A percentile compares a stretch with the other conserved stretches of the same genome.
Conservation (phyloP, 2,329 filamentous ascomycete species). For the Penicillium freii region DNA sequence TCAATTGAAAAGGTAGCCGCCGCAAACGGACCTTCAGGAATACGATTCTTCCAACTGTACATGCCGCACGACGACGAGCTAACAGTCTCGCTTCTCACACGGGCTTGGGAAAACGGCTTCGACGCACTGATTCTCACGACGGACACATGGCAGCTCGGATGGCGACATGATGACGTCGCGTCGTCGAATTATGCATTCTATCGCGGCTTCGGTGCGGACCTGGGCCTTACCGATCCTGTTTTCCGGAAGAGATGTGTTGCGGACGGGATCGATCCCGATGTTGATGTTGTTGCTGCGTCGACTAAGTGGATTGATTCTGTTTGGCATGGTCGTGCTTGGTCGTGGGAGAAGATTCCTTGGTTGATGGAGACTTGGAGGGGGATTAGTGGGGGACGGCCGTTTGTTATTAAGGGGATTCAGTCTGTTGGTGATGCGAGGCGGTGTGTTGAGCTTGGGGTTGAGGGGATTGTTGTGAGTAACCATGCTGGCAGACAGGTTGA, state of each 20-base stretch:
- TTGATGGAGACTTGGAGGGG: conserved; percentile 57
- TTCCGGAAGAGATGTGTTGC: conserved; percentile 56
- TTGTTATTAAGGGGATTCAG: conserved; percentile 69
- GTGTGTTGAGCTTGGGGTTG: conserved; percentile 59
- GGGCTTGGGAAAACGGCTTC: conserved; percentile 56
- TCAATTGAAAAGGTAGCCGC: conserved; percentile 58
- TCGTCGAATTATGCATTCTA: conserved; percentile 63
- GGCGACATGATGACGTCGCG: conserved; percentile 58
- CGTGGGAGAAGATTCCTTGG: conserved; percentile 68
- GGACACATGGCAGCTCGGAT: conserved; percentile 64
- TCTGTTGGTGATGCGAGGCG: conserved; percentile 61
- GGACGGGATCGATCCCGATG: conserved; percentile 53
- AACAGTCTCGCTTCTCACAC: conserved; percentile 55
- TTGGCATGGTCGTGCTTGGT: conserved; percentile 62
- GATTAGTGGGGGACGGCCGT: conserved; percentile 57
- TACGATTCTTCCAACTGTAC: conserved; percentile 64
- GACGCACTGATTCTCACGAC: conserved; percentile 59
- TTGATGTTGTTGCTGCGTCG: conserved; percentile 54
- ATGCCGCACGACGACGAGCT: conserved; percentile 63
- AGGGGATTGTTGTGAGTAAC: conserved; percentile 69
- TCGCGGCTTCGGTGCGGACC: conserved; percentile 55
- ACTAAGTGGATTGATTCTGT: conserved; percentile 64
- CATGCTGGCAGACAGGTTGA: conserved; percentile 68
- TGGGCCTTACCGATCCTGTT: conserved; percentile 59
- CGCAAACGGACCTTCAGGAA: conserved; percentile 51